A percentile compares a stretch with the other conserved stretches of the same genome.
Evolutionary conservation across 257 asterid genomes (phyloP).

Genomic region (Nicotiana attenuata): DNA sequence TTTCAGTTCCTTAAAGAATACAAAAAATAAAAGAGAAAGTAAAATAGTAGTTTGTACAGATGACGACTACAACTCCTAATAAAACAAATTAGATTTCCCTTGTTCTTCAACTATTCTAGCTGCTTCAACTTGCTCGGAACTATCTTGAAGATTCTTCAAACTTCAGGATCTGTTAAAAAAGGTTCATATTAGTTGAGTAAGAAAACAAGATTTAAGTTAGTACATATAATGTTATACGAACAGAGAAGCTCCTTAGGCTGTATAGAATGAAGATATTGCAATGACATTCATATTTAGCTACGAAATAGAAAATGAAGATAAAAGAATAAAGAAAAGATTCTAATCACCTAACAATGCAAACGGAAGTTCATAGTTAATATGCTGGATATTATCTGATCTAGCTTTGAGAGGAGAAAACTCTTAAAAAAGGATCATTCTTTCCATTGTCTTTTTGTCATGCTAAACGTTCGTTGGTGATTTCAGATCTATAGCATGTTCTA

Average conservation of each 20-base stretch:
- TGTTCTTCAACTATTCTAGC: too few relatives aligned
- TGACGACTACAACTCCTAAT: too few relatives aligned
- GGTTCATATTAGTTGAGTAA: too few relatives aligned
- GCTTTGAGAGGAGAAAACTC: not conserved
- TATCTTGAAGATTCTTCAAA: too few relatives aligned
- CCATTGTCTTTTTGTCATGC: not conserved
- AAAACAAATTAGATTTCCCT: too few relatives aligned
- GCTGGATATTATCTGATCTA: not conserved
- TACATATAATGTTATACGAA: not conserved
- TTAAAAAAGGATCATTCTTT: not conserved
- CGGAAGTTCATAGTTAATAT: not conserved
- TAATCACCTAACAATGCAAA: not conserved
- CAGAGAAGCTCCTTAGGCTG: not conserved
- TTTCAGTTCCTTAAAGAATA: too few relatives aligned
- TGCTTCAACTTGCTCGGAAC: too few relatives aligned
- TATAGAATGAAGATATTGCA: not conserved
- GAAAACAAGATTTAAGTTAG: too few relatives aligned
- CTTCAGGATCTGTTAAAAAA: too few relatives aligned
- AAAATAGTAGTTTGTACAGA: too few relatives aligned
- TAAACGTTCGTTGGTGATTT: not conserved
- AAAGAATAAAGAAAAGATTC: not conserved
- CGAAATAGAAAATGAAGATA: not conserved
- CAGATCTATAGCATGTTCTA: not conserved
- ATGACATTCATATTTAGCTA: not conserved
- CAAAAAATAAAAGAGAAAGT: too few relatives aligned